Conservation (phyloP, 441 rosid genomes). For the Eruca vesicaria region DNA sequence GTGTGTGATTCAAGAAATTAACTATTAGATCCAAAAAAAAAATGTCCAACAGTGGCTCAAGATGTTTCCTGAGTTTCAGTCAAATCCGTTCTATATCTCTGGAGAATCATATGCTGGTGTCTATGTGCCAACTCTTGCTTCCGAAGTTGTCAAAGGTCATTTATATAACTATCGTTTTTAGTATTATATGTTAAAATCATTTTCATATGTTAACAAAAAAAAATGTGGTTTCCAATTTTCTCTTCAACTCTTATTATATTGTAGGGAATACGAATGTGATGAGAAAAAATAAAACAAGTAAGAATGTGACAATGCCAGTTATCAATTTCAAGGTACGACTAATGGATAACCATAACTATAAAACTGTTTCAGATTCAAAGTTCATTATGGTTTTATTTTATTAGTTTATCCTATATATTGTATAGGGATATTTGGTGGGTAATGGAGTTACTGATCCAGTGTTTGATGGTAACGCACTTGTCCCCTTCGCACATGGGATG, state of each 20-base stretch:
- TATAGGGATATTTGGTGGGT: constrained; percentile 86
- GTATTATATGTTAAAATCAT: neutral
- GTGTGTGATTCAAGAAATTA: neutral
- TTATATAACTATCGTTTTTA: neutral
- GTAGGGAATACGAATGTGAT: constrained; percentile 21
- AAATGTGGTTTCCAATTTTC: neutral
- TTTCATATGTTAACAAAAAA: neutral
- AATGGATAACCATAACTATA: neutral
- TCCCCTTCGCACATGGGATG: constrained; percentile 91
- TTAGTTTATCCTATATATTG: neutral
- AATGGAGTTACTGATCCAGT: constrained; percentile 71
- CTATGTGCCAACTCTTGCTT: constrained; percentile 82
- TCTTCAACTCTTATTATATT: neutral
- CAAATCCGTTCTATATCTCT: constrained; percentile 78
- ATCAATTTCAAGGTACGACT: constrained; percentile 66
- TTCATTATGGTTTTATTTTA: neutral
- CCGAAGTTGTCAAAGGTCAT: constrained; percentile 67
- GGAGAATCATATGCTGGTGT: constrained; percentile 96
- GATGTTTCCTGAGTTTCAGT: constrained; percentile 71
- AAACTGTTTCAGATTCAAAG: neutral
- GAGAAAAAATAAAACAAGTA: neutral
- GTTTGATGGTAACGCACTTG: constrained; percentile 78
- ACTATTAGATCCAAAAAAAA: constrained; percentile 12
- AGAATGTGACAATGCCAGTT: constrained; percentile 47
- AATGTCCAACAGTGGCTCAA: constrained; percentile 99